These are phyloP conservation scores for Artemisia annua DNA, from an alignment of 129 eudicot species.

Conservation along the genomic window DNA sequence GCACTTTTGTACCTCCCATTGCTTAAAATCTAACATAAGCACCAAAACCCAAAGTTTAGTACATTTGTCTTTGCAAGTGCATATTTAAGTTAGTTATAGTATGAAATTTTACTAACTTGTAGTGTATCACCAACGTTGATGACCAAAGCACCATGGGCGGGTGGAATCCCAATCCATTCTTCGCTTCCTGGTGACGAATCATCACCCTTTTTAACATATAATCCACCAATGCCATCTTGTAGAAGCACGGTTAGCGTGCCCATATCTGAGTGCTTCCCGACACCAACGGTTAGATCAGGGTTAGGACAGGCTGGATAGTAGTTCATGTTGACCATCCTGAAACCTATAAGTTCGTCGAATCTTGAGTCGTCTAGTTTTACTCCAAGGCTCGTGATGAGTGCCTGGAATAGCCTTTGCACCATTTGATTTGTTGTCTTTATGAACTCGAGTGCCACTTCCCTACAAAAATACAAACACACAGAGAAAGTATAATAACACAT, in stretches of 20 bases:
- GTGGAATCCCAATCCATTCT: slow-evolving; percentile 46
- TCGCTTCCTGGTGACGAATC: background rate
- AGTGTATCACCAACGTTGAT: slow-evolving; percentile 44
- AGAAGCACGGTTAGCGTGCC: slow-evolving; percentile 41
- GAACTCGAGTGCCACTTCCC: no score
- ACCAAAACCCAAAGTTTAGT: background rate
- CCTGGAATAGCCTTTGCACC: no score
- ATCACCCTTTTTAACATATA: slow-evolving; percentile 34
- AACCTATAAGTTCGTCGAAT: no score
- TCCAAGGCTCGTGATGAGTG: no score
- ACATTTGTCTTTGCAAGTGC: background rate
- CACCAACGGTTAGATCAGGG: slow-evolving; percentile 40
- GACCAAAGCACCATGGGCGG: slow-evolving; percentile 45
- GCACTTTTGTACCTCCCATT: slow-evolving; percentile 49
- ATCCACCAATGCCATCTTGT: slow-evolving; percentile 51
- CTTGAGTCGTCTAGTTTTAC: background rate
- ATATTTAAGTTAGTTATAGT: background rate
- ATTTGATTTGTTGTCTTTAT: no score
- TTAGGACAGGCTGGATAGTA: slow-evolving; percentile 46
- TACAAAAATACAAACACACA: background rate
- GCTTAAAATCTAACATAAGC: slow-evolving; percentile 34
- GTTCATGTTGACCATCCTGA: slow-evolving; percentile 36
- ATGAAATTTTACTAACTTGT: slow-evolving; percentile 21
- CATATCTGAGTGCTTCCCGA: slow-evolving; percentile 17
- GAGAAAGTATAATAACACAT: background rate